A percentile compares a stretch with the other conserved stretches of the same genome.
Evolutionary conservation across 2,329 filamentous ascomycete genomes (phyloP).

Genomic region (Madurella fahalii): DNA sequence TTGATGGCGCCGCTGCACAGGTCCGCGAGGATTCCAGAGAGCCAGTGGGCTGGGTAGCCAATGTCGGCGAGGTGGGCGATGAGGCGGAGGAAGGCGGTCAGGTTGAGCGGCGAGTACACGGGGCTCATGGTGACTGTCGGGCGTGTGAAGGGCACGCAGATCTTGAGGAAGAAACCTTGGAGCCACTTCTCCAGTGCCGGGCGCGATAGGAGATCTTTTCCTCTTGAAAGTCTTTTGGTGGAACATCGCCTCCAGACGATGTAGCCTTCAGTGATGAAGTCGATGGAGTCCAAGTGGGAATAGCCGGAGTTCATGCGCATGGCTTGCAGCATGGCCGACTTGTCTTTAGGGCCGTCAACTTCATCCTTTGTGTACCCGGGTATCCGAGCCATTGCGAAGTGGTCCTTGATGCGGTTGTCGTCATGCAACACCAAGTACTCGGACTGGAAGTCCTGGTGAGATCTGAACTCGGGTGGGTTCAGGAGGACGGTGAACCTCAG

Average conservation of each 20-base stretch:
- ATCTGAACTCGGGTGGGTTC: slow-evolving; percentile 27
- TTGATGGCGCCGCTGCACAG: slow-evolving; percentile 20
- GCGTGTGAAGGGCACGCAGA: slow-evolving; percentile 26
- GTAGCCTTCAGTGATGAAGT: slow-evolving; percentile 21
- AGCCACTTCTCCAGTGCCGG: slow-evolving; percentile 25
- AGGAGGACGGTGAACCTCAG: slow-evolving; percentile 27
- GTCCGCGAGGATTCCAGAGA: slow-evolving; percentile 19
- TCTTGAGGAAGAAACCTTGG: slow-evolving; percentile 26
- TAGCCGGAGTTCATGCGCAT: background rate
- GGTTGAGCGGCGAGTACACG: slow-evolving; percentile 27
- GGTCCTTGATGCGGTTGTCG: slow-evolving; percentile 21
- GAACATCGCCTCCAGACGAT: slow-evolving; percentile 18
- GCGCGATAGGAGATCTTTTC: slow-evolving; percentile 16
- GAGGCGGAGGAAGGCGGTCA: slow-evolving; percentile 24
- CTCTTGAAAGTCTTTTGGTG: slow-evolving; percentile 1
- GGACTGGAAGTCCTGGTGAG: slow-evolving; percentile 27
- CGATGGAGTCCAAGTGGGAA: too few species aligned
- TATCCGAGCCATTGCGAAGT: slow-evolving; percentile 24
- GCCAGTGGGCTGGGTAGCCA: slow-evolving; percentile 30
- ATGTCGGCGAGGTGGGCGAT: slow-evolving; percentile 20
- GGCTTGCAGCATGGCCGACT: too few species aligned
- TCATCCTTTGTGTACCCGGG: too few species aligned
- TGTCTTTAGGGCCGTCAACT: too few species aligned
- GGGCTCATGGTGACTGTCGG: slow-evolving; percentile 18
- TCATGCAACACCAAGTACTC: slow-evolving; percentile 31